These are phyloP conservation scores for Ilex asprella DNA, from an alignment of 257 asterid genomes.

Conservation along the genomic window DNA sequence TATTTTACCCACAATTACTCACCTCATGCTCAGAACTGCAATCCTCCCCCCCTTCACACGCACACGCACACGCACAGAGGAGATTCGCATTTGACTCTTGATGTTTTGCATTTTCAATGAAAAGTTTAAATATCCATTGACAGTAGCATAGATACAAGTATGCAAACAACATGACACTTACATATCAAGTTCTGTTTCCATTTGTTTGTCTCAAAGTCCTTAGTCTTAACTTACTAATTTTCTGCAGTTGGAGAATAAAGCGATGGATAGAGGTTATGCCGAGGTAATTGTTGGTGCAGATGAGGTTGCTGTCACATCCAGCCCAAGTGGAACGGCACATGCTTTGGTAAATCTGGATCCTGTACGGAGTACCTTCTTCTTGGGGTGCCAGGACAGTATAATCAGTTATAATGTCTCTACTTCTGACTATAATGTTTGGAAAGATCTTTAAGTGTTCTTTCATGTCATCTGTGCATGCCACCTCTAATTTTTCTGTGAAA, in stretches of 20 bases:
- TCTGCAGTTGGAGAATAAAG: slow-evolving; percentile 69
- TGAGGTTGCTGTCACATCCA: slow-evolving; percentile 76
- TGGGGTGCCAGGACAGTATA: slow-evolving; percentile 80
- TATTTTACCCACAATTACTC: too few species aligned
- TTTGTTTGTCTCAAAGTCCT: too few species aligned
- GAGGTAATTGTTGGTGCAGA: slow-evolving; percentile 61
- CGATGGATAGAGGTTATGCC: slow-evolving; percentile 43
- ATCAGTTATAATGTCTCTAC: slow-evolving; percentile 42
- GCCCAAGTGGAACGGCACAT: slow-evolving; percentile 77
- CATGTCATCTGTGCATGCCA: neutral
- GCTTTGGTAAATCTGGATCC: slow-evolving; percentile 71
- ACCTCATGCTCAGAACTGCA: too few species aligned
- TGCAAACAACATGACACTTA: too few species aligned
- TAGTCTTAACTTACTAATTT: neutral
- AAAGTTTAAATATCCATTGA: too few species aligned
- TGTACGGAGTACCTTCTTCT: slow-evolving; percentile 40
- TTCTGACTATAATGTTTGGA: slow-evolving; percentile 76
- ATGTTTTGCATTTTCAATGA: too few species aligned
- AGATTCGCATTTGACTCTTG: too few species aligned
- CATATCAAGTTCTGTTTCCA: too few species aligned
- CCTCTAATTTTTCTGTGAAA: neutral
- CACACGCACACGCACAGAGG: too few species aligned
- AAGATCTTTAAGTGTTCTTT: slow-evolving; percentile 40
- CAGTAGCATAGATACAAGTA: too few species aligned
- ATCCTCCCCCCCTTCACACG: too few species aligned